These are phyloP conservation scores for Dactylonectria estremocensis DNA, from an alignment of 2,329 filamentous ascomycete species.

Conservation along the genomic window DNA sequence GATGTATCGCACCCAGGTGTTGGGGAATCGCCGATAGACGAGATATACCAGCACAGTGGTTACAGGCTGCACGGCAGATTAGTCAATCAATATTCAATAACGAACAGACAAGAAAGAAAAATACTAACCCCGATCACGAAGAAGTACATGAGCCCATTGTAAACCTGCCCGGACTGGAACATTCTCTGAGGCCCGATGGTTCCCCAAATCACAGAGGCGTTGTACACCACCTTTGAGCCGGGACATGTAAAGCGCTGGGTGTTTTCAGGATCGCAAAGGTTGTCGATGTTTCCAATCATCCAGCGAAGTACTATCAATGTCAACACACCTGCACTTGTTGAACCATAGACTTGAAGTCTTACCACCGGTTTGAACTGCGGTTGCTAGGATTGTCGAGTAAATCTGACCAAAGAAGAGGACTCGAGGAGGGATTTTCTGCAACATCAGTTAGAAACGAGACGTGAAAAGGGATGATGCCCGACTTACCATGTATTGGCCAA, in stretches of 20 bases:
- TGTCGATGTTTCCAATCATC: conserved; percentile 25
- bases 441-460: background rate
- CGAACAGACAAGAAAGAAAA: background rate
- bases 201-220: conserved; percentile 29
- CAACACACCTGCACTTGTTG: background rate
- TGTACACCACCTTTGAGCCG: conserved; percentile 26
- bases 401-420: conserved; percentile 24
- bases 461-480: rapidly evolving
- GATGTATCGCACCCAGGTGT: conserved; percentile 27
- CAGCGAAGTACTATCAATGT: conserved; percentile 23
- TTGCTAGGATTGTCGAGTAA: conserved; percentile 23
- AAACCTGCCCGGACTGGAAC: conserved; percentile 26
- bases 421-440: conserved; percentile 26
- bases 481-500: conserved; percentile 29
- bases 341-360: background rate
- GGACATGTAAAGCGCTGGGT: conserved; percentile 27
- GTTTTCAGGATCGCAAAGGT: conserved; percentile 23
- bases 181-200: conserved; percentile 28
- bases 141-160: conserved; percentile 26
- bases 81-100: background rate
- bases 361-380: conserved; percentile 23
- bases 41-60: conserved; percentile 19
- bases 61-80: background rate
- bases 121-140: conserved; percentile 26
- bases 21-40: conserved; percentile 19